Base-by-base conservation (phyloP, 352 stramenopile genomes). In the Plasmopara muralis region DNA sequence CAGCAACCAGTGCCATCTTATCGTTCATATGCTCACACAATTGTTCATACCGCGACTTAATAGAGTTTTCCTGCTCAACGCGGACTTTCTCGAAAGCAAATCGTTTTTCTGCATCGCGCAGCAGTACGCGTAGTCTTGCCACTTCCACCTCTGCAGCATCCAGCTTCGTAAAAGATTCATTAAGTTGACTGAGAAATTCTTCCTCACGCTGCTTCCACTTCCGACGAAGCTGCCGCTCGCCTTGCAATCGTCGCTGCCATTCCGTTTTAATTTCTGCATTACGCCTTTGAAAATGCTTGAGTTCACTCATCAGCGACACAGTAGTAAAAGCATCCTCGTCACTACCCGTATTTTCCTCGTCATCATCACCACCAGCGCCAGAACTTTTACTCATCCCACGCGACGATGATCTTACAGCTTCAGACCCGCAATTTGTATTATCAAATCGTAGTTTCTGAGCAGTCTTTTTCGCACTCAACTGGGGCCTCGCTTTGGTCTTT, bases 211-310 rank as follows among this genome's bases (percentile, higher is more conserved):
- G 64, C 38, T 93, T 93, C 74, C 77, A 93, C 29, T 85, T 72
- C 1, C 79, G 73, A 33, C 82, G 79, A 65, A 90, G 79, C 44
- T 93, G 82, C 7, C 76, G 71, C 50, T 93, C 82, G 15, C 77
- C 82, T 44, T 72, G 77, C 14, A 93, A 62, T n/a, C 82, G 77
- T 5, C 82, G 74, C 53, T 89, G 66, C 73, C 75, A 89, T 50
- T 93, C 82, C 1, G 77, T 81, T 50, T 85, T 79, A 43, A 93
- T 89, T 60, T 87, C 70, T 37, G 72, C 77, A 55, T 89, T 83
- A n/a, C 79, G 79, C 29, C 88, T 75, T 56, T 90, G 89, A 60
- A 87, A 86, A 8, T 78, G 70, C 37, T 74, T 72, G 1, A 93
- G 63, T 42, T 93, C 82, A n/a, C 41, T 77, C 60, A 47, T 53